These are phyloP conservation scores for Murraya paniculata DNA, from an alignment of 345 rosid species.

Conservation along the genomic window DNA sequence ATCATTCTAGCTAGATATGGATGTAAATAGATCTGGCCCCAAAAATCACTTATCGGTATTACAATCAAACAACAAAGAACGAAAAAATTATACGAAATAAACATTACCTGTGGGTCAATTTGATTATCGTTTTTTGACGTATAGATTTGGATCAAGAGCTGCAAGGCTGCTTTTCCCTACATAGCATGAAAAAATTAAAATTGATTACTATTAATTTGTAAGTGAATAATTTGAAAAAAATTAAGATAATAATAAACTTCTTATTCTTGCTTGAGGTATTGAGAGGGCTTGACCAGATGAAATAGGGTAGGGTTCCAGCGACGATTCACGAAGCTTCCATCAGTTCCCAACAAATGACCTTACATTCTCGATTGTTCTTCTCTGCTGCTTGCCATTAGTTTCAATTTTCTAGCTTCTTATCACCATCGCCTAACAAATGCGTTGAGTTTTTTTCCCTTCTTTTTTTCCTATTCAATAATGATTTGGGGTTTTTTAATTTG, in stretches of 20 bases:
- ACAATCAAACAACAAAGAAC: not conserved
- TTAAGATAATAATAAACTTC: conserved; percentile 34
- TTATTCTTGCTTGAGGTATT: conserved; percentile 73
- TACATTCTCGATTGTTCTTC: conserved; percentile 59
- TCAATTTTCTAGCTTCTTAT: not conserved
- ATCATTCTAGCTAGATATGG: too few relatives aligned
- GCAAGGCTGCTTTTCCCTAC: conserved; percentile 77
- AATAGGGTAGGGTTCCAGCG: conserved; percentile 84
- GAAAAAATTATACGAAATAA: not conserved
- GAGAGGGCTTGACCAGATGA: conserved; percentile 86
- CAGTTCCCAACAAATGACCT: conserved; percentile 67
- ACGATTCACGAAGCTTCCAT: conserved; percentile 93
- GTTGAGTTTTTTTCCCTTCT: too few relatives aligned
- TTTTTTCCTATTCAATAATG: too few relatives aligned
- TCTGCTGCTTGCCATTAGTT: conserved; percentile 46
- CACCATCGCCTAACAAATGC: too few relatives aligned
- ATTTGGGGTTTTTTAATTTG: too few relatives aligned
- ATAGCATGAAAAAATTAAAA: not conserved
- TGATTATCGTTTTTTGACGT: conserved; percentile 68
- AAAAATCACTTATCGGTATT: not conserved
- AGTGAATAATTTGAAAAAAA: not conserved
- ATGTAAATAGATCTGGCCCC: too few relatives aligned
- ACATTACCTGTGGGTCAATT: conserved; percentile 77
- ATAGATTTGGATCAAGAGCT: conserved; percentile 60
- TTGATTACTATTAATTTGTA: not conserved